Evolutionary conservation across 371 early-diverging fungal genomes (phyloP).

Genomic region (Chytridium lagenaria): DNA sequence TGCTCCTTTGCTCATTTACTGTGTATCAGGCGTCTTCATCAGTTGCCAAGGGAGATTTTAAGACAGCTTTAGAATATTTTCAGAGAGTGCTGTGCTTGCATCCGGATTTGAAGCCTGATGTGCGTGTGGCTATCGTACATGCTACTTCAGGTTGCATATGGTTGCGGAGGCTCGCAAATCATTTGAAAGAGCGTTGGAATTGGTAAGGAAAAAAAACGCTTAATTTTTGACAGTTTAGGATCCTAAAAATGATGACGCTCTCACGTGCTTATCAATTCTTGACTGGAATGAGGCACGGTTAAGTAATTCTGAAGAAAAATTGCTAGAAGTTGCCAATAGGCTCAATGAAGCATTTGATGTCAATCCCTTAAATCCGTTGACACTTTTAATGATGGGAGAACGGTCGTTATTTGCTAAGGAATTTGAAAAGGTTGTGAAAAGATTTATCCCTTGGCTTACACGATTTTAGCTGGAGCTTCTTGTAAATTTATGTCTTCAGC

Average conservation of each 20-base stretch:
- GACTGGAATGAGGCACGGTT: slow-evolving; percentile 67
- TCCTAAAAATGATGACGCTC: slow-evolving; percentile 66
- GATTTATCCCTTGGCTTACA: not conserved
- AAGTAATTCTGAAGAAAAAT: slow-evolving; percentile 49
- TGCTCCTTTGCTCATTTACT: not conserved
- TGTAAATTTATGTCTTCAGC: slow-evolving; percentile 19
- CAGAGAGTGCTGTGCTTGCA: slow-evolving; percentile 71
- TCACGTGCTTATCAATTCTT: slow-evolving; percentile 73
- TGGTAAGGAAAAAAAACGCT: slow-evolving; percentile 46
- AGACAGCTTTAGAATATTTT: slow-evolving; percentile 70
- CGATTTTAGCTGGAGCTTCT: slow-evolving; percentile 33
- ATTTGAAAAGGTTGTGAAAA: slow-evolving; percentile 28
- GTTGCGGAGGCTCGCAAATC: slow-evolving; percentile 69
- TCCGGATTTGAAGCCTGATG: slow-evolving; percentile 70
- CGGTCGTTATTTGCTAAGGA: slow-evolving; percentile 30
- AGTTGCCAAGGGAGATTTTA: slow-evolving; percentile 46
- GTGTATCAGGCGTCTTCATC: slow-evolving; percentile 40
- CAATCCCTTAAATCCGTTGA: slow-evolving; percentile 31
- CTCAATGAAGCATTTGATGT: slow-evolving; percentile 29
- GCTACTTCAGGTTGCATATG: slow-evolving; percentile 80
- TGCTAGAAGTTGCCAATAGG: slow-evolving; percentile 17
- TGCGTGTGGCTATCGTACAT: slow-evolving; percentile 88
- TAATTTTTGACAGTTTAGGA: slow-evolving; percentile 39
- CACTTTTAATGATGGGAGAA: slow-evolving; percentile 40
- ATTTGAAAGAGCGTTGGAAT: slow-evolving; percentile 71